A percentile compares a stretch with the other conserved stretches of the same genome.
Evolutionary conservation across 164 flowering plant genomes (phyloP).

Genomic region (Aristolochia californica): DNA sequence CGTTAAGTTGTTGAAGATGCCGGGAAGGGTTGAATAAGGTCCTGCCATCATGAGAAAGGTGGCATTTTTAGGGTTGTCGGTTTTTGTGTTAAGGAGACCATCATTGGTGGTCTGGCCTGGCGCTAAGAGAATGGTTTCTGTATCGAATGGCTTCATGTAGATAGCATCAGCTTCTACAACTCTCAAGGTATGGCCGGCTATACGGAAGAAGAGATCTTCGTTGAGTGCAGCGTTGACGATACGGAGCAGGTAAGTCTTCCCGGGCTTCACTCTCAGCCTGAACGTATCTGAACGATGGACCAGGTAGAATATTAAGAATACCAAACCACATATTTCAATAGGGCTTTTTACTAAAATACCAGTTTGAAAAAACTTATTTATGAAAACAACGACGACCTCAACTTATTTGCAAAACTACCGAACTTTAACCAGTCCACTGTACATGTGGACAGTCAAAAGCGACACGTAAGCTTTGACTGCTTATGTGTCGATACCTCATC

Average conservation of each 20-base stretch:
- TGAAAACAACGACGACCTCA: too few relatives aligned
- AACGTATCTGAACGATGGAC: constrained; percentile 39
- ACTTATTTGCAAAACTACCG: too few relatives aligned
- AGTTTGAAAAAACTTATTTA: too few relatives aligned
- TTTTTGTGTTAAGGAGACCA: constrained; percentile 49
- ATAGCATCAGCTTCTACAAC: constrained; percentile 61
- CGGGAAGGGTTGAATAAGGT: constrained; percentile 49
- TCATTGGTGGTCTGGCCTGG: constrained; percentile 78
- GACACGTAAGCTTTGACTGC: too few relatives aligned
- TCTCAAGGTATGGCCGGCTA: constrained; percentile 57
- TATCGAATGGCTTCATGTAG: constrained; percentile 58
- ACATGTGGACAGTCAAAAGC: too few relatives aligned
- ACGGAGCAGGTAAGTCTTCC: too few relatives aligned
- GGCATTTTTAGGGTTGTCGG: constrained; percentile 29
- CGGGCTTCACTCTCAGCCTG: constrained; percentile 51
- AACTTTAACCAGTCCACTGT: too few relatives aligned
- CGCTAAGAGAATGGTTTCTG: constrained; percentile 37
- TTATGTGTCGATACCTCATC: too few relatives aligned
- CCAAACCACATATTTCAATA: too few relatives aligned
- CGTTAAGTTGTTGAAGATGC: constrained; percentile 55
- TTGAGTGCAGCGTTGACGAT: too few relatives aligned
- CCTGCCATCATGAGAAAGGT: constrained; percentile 50
- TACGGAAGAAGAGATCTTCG: constrained; percentile 68
- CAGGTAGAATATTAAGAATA: too few relatives aligned
- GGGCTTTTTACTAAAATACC: too few relatives aligned